A percentile compares a stretch with the other conserved stretches of the same genome.
Evolutionary conservation across 106 monocot species (phyloP).

Genomic region (Platanthera guangdongensis): DNA sequence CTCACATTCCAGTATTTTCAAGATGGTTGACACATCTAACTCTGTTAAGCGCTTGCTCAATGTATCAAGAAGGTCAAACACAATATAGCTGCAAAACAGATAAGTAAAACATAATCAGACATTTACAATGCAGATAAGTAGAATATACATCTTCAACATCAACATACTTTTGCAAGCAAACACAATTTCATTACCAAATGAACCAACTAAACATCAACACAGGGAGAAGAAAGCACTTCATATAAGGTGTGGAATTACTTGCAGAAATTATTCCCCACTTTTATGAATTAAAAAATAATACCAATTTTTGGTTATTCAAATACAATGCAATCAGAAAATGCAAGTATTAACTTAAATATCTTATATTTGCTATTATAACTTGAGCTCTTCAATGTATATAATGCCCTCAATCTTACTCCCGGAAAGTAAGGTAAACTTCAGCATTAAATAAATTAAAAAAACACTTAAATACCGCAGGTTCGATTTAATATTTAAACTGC

Average conservation of each 20-base stretch:
- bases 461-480: neutral
- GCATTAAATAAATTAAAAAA: neutral
- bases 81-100: slow-evolving; percentile 63
- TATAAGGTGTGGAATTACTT: neutral
- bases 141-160: neutral
- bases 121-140: neutral
- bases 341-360: neutral
- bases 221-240: neutral
- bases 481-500: too few species aligned
- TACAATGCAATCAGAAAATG: neutral
- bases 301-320: neutral
- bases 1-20: slow-evolving; percentile 74
- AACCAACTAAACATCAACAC: neutral
- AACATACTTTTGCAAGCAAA: neutral
- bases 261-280: neutral
- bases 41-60: slow-evolving; percentile 84
- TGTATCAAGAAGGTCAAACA: slow-evolving; percentile 74
- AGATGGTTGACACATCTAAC: slow-evolving; percentile 72
- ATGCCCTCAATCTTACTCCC: too few species aligned
- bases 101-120: neutral
- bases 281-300: neutral
- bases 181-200: neutral
- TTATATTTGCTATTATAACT: neutral
- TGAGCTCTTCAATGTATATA: too few species aligned
- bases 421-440: neutral